A percentile compares a stretch with the other conserved stretches of the same genome.
Evolutionary conservation across 352 stramenopile genomes (phyloP).

Genomic region (Phytophthora foliorum): DNA sequence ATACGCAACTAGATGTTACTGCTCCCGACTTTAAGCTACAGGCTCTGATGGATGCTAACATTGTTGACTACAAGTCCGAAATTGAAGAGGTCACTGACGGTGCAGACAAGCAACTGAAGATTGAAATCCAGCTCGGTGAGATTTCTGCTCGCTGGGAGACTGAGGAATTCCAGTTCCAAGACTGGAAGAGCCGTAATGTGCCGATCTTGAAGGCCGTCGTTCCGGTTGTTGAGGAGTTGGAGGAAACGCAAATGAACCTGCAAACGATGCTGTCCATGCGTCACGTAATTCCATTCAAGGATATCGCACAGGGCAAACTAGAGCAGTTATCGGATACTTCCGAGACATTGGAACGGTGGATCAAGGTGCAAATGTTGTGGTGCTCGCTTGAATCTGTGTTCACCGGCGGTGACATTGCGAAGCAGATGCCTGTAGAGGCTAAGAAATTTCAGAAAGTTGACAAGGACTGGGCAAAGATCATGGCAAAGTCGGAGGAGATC

Average conservation of each 20-base stretch:
- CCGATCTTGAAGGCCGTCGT: constrained; percentile 97
- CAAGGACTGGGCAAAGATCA: constrained; percentile 99
- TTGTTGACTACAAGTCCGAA: constrained; percentile 93
- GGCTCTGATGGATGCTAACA: constrained; percentile 94
- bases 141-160: constrained; percentile 95
- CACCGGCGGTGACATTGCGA: constrained; percentile 98
- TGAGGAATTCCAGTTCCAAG: constrained; percentile 96
- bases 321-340: constrained; percentile 96
- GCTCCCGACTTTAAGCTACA: constrained; percentile 97
- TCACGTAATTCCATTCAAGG: constrained; percentile 97
- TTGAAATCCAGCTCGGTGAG: constrained; percentile 95
- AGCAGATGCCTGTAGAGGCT: constrained; percentile 98
- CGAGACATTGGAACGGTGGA: constrained; percentile 98
- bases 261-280: constrained; percentile 99
- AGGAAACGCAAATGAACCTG: constrained; percentile 98
- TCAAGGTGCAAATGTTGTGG: constrained; percentile 99
- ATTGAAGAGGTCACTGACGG: constrained; percentile 99
- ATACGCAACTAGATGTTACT: constrained; percentile 94
- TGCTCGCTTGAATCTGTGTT: constrained; percentile 99
- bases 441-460: constrained; percentile 99
- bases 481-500: constrained; percentile 93
- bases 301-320: constrained; percentile 95
- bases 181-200: constrained; percentile 95
- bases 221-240: constrained; percentile 97
- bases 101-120: constrained; percentile 98